A percentile compares a stretch with the other conserved stretches of the same genome.
These are phyloP conservation scores for Quercus lobata DNA, from an alignment of 331 rosid species.

Conservation along the genomic window DNA sequence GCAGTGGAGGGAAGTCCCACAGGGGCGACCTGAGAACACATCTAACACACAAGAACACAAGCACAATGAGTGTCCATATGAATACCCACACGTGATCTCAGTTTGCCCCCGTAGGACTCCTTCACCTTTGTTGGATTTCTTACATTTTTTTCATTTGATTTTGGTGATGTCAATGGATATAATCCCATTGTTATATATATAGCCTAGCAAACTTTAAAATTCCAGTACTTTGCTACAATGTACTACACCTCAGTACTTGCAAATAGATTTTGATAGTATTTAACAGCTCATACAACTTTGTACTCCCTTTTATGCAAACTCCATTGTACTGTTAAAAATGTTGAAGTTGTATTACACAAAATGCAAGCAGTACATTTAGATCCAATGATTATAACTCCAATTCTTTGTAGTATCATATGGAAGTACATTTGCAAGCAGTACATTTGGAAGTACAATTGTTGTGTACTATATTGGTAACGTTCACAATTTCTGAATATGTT, in stretches of 20 bases:
- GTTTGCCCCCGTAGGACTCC: constrained; percentile 45
- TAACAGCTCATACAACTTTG: constrained; percentile 12
- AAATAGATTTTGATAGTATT: neutral
- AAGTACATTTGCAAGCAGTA: too few species aligned
- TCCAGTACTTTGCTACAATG: constrained; percentile 4
- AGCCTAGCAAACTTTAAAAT: neutral
- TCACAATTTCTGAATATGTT: neutral
- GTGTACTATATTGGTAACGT: neutral
- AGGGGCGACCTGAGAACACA: constrained; percentile 97
- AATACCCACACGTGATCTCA: constrained; percentile 50
- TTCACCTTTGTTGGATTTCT: constrained; percentile 25
- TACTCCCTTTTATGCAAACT: neutral
- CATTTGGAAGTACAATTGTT: too few species aligned
- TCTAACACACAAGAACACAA: neutral
- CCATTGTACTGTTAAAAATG: neutral
- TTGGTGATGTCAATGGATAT: neutral
- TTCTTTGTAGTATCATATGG: too few species aligned
- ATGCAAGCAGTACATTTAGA: too few species aligned
- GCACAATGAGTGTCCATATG: neutral
- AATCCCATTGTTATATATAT: neutral
- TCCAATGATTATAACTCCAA: too few species aligned
- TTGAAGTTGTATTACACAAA: too few species aligned
- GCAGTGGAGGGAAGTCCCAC: constrained; percentile 37
- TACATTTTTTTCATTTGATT: neutral
- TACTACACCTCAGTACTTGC: constrained; percentile 19